Percentiles rank a stretch among this genome's conserved stretches.
phyloP scores from a whole-genome alignment of 2,329 filamentous ascomycete species.

The Exophiala oligosperma region DNA sequence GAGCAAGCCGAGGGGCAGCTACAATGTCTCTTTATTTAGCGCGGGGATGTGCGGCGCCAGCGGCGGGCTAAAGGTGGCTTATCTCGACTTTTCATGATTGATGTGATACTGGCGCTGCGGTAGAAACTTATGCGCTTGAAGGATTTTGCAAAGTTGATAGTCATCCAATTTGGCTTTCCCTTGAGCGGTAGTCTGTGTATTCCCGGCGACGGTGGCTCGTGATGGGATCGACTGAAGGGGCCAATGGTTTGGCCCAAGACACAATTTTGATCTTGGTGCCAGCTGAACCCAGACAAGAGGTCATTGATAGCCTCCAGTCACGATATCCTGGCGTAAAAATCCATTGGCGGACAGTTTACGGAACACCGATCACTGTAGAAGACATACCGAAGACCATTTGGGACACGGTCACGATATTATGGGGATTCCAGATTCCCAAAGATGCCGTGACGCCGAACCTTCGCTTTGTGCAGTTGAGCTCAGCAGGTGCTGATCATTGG shows the following conservation, averaged over 20 bases:
- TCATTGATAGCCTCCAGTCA: conserved; percentile 3
- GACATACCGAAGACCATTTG: conserved; percentile 7
- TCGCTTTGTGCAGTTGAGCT: conserved; percentile 48
- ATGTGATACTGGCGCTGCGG: too few species aligned
- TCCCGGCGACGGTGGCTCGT: not conserved
- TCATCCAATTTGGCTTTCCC: too few species aligned
- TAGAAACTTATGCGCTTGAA: too few species aligned
- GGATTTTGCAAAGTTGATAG: too few species aligned
- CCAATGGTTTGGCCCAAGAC: not conserved
- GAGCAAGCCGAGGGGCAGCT: too few species aligned
- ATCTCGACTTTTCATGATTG: too few species aligned
- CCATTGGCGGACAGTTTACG: conserved; percentile 10
- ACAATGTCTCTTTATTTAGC: too few species aligned
- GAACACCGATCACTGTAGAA: not conserved
- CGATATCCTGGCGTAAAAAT: conserved; percentile 46
- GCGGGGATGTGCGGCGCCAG: too few species aligned
- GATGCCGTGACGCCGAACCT: conserved; percentile 31
- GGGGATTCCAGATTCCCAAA: not conserved
- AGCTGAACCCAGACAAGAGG: not conserved
- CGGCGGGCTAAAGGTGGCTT: too few species aligned
- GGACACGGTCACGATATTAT: conserved; percentile 17
- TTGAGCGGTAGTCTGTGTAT: too few species aligned
- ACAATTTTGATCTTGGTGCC: not conserved
- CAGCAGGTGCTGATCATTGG: conserved; percentile 49
- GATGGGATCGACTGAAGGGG: not conserved